These are phyloP conservation scores for Gynochthodes officinalis DNA, from an alignment of 257 asterid species.

Conservation along the genomic window DNA sequence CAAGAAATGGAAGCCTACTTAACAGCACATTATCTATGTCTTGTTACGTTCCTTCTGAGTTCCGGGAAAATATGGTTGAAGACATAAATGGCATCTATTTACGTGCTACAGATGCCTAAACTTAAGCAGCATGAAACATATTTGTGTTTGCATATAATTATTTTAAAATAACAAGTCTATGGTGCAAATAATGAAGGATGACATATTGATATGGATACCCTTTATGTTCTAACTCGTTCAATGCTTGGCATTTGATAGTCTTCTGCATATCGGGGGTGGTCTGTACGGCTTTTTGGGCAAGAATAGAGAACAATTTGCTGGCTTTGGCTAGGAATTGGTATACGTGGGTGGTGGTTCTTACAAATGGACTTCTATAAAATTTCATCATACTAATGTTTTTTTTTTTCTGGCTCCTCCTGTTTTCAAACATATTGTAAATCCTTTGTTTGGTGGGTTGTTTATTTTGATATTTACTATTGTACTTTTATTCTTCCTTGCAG, in stretches of 20 bases:
- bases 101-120: neutral
- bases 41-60: neutral
- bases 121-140: neutral
- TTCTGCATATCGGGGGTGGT: neutral
- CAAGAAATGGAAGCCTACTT: neutral
- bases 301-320: neutral
- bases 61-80: neutral
- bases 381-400: neutral
- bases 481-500: conserved; percentile 42
- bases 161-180: neutral
- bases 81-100: neutral
- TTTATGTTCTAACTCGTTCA: neutral
- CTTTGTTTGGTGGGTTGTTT: neutral
- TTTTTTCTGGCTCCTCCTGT: neutral
- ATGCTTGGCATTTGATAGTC: neutral
- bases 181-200: neutral
- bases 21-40: neutral
- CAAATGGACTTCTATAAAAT: neutral
- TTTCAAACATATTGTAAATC: neutral
- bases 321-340: neutral
- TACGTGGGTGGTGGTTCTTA: neutral
- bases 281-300: neutral
- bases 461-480: neutral
- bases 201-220: neutral
- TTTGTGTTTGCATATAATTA: neutral